Base-by-base conservation (phyloP, 164 flowering plant species). In the Protea cynaroides region DNA sequence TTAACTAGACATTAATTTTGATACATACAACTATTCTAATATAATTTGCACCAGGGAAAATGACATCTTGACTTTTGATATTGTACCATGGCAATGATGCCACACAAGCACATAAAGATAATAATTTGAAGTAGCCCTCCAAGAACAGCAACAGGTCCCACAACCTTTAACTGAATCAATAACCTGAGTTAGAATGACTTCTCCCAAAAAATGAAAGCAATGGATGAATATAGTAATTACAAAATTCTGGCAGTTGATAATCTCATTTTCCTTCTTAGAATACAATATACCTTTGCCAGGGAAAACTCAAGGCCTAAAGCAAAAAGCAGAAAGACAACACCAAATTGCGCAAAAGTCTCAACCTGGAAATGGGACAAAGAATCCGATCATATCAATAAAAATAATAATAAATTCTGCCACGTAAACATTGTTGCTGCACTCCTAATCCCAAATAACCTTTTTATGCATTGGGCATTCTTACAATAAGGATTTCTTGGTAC, bases 261-360 rank as follows among this genome's bases (percentile, higher is more conserved):
- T 56, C 37, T 2, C 19, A 25, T 25, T 52, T 56, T 24, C 25
- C 40, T 58, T 22, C 6, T 11, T 57, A 23, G 13, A 54, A 40
- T 25, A 55, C 47, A 56, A 50, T 19, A 62, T 63, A 90, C 99
- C 97, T 95, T 95, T 57, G 94, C 49, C 79, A 86, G 67, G 49
- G 99, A 95, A 65, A 95, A 95, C 74, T 95, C 98, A 70, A 95
- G 84, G 22, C 99, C 99, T 65, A 95, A 76, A 70, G 99, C 98
- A 78, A 95, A 95, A 66, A 92, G 90, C 70, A 95, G 98, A 74
- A 95, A 95, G 52, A 95, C 90, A 64, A 95, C 99, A 65, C 99
- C 99, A 80, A 95, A 95, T 59, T 92, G 99, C 44, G 99, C 99
- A 68, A 95, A 82, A 56, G 99, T 95, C 76, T 90, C 97, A 79